Conservation (phyloP, 441 rosid genomes). For the Aquilaria agallochum region DNA sequence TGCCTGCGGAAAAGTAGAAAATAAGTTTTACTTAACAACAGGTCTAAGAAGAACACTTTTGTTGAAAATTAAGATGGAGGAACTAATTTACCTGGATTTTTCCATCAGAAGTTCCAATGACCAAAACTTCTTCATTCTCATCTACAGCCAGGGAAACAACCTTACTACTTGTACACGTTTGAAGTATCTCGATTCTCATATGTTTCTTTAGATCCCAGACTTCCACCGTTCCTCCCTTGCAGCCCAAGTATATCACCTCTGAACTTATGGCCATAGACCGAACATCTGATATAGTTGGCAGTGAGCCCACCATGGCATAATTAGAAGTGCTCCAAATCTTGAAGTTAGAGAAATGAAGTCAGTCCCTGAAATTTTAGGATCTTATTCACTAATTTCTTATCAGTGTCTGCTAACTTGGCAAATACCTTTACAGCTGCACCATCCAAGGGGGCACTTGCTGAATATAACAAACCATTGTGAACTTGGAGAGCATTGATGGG, state of each 20-base stretch:
- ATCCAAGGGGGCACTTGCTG: constrained; percentile 52
- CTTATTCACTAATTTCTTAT: not conserved
- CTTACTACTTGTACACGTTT: constrained; percentile 35
- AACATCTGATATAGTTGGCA: constrained; percentile 42
- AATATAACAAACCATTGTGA: constrained; percentile 44
- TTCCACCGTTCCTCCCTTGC: constrained; percentile 60
- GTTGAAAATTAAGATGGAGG: not conserved
- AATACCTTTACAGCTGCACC: constrained; percentile 70
- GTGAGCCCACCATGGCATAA: constrained; percentile 39
- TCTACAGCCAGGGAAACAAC: constrained; percentile 53
- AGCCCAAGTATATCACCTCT: constrained; percentile 65
- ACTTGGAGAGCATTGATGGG: constrained; percentile 51
- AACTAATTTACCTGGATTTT: constrained; percentile 44
- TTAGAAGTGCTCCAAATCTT: constrained; percentile 62
- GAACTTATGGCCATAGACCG: constrained; percentile 52
- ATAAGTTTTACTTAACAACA: not conserved
- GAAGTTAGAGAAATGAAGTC: constrained; percentile 2
- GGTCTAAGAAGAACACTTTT: not conserved
- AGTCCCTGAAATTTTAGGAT: not conserved
- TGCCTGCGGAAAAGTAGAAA: constrained; percentile 41
- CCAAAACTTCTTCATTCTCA: constrained; percentile 46
- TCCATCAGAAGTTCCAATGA: constrained; percentile 67
- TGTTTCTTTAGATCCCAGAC: constrained; percentile 64
- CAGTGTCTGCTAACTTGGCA: not conserved
- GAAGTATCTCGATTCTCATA: constrained; percentile 41